Base-by-base conservation (phyloP, 2,329 filamentous ascomycete species). In the Sarocladium oryzae region DNA sequence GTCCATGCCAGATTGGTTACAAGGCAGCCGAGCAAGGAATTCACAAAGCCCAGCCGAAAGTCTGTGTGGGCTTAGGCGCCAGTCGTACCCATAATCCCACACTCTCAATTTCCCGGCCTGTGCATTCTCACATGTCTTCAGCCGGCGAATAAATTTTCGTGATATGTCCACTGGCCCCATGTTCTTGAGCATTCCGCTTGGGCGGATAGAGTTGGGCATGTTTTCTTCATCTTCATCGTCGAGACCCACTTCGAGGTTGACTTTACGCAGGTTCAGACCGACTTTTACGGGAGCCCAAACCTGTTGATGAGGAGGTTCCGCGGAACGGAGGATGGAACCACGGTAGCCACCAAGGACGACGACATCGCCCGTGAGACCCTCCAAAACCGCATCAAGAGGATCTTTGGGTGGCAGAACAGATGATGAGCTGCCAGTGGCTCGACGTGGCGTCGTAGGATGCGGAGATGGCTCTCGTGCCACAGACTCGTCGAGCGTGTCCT, bases 231-330 rank as follows among this genome's bases (percentile, higher is more conserved):
- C 91, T 59, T 90, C 86, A 2, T 81, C 81, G 13, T 87, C 78
- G 4, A 96, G 69, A 0, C 90, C 91, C 9, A 97, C 85, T 64
- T 95, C 89, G 3, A 97, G 75, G 63, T 97, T 89, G 2, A 92
- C 91, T 63, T 93, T 96, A 51, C 91, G 85, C 55, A 96, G 80
- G 59, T 95, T 96, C 49, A 97, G 71, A 1, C 92, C 91, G 24
- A 96, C 85, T 67, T 96, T 96, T 61, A 96, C 85, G 0, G 91
- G 91, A 2, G 95, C 88, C 92, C 92, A 97, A 0, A 96, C 71
- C 63, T 95, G 89, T n/a, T 89, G 83, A 61, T 92, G 82, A 3
- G 88, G 86, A 8, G 87, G 79, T 55, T 89, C 84, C 10, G 89
- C 86, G 10, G 89, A 95, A 26, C 91, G 83, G 26, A 97, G 68